Evolutionary conservation across 2,329 filamentous ascomycete species (phyloP), one percentile per base, ranked within the genome.

Genomic region (Arthrocladium fulminans): DNA sequence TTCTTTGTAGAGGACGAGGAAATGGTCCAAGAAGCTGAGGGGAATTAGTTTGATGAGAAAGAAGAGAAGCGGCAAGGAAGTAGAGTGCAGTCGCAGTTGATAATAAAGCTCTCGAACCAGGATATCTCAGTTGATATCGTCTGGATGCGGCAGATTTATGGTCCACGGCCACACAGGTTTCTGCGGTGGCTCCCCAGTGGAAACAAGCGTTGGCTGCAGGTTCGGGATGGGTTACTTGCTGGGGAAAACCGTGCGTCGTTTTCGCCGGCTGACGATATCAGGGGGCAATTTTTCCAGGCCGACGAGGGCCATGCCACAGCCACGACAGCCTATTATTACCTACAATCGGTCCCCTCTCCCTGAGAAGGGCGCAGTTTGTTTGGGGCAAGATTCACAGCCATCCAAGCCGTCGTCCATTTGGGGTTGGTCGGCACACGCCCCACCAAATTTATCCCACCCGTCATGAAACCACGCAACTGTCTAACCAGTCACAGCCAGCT

Each of bases 71-170:
- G 23, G 5, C 39, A 9, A 42, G 34, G 20, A 39, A 12, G 13
- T 24, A 20, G 44, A 27, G 44, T n/a, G n/a, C 44, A 27, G 34
- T 29, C 23, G 34, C 22, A 29, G 39, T 24, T 38, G 44, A 47
- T 47, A 47, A 47, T 47, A 47, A 47, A 47, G 13, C 29, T 25
- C 17, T 25, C 6, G 32, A 19, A 29, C 44, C 38, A 47, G 32
- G 44, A 27, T 27, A 32, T 17, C 24, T 24, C 12, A 22, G 30
- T 12, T 24, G 17, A 20, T 24, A 35, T 20, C 20, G 30, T 35
- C 43, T 46, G 43, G 30, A 46, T 35, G 29, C 22, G 44, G 44
- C 32, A 27, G 20, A 47, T 25, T 20, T 24, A 34, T 47, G 44
- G 44, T 24, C 25, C 43, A n/a, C 19, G 9, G 15, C 19, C 37